Evolutionary conservation across 305 asterid genomes (phyloP).

Genomic region (Andrographis paniculata): DNA sequence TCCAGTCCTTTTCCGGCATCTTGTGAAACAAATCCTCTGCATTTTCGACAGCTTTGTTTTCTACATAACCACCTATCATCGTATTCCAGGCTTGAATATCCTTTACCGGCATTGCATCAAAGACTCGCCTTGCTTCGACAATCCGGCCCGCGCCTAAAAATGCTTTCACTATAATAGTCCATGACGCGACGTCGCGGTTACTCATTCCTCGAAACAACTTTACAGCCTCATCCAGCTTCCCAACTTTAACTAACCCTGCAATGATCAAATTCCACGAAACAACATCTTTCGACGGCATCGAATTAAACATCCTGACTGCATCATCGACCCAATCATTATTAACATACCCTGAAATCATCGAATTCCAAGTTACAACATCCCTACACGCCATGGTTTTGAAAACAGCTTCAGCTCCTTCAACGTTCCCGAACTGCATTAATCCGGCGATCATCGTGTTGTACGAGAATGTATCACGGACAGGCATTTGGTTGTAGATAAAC

Average conservation of each 20-base stretch:
- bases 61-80: slow-evolving; percentile 38
- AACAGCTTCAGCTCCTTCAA: slow-evolving; percentile 48
- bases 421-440: slow-evolving; percentile 42
- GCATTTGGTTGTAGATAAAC: slow-evolving; percentile 35
- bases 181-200: slow-evolving; percentile 32
- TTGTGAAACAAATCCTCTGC: slow-evolving; percentile 53
- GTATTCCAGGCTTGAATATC: slow-evolving; percentile 55
- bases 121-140: slow-evolving; percentile 26
- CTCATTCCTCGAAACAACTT: not conserved
- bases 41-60: slow-evolving; percentile 23
- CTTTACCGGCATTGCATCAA: slow-evolving; percentile 42
- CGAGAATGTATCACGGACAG: slow-evolving; percentile 41
- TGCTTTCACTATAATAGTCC: not conserved
- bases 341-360: slow-evolving; percentile 48
- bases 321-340: slow-evolving; percentile 31
- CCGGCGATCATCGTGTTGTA: slow-evolving; percentile 46
- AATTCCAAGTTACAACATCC: slow-evolving; percentile 55
- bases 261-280: slow-evolving; percentile 60
- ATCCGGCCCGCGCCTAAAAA: not conserved
- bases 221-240: slow-evolving; percentile 19
- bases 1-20: slow-evolving; percentile 41
- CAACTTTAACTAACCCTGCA: slow-evolving; percentile 40
- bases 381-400: slow-evolving; percentile 31
- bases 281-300: slow-evolving; percentile 43
- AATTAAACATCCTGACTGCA: slow-evolving; percentile 30